phyloP scores from a whole-genome alignment of 2,329 filamentous ascomycete genomes.

The Colletotrichum liaoningense region DNA sequence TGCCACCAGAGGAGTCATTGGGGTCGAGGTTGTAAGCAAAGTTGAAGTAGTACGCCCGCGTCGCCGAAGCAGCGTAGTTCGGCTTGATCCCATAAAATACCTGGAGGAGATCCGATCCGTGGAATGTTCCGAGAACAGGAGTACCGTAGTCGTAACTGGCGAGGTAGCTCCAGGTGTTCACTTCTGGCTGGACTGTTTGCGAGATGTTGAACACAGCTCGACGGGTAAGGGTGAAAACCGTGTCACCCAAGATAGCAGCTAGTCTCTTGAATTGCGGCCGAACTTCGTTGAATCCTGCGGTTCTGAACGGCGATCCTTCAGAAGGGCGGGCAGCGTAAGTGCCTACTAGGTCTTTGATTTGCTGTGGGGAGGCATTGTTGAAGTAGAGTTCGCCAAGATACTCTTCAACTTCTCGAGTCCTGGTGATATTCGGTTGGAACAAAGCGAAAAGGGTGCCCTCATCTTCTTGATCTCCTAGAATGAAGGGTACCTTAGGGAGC shows the following conservation, averaged over 20 bases:
- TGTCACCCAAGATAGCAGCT: conserved; percentile 71
- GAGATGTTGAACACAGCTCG: conserved; percentile 58
- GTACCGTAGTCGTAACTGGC: conserved; percentile 68
- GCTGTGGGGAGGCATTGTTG: conserved; percentile 40
- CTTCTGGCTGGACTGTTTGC: conserved; percentile 51
- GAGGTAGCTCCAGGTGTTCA: conserved; percentile 71
- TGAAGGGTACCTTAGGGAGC: conserved; percentile 70
- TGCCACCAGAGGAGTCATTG: conserved; percentile 54
- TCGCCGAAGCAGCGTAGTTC: conserved; percentile 58
- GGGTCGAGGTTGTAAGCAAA: conserved; percentile 70
- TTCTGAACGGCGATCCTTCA: conserved; percentile 71
- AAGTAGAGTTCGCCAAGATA: conserved; percentile 66
- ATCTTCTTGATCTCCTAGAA: conserved; percentile 73
- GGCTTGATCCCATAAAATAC: conserved; percentile 63
- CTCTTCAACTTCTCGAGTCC: conserved; percentile 56
- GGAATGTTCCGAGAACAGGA: conserved; percentile 72
- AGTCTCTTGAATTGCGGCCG: conserved; percentile 75
- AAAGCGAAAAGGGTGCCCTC: conserved; percentile 74
- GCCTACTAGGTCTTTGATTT: conserved; percentile 60
- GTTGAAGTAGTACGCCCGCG: conserved; percentile 67
- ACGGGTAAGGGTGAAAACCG: conserved; percentile 60
- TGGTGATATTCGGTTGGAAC: conserved; percentile 69
- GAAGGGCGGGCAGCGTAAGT: conserved; percentile 63
- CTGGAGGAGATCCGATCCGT: conserved; percentile 67
- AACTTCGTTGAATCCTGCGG: conserved; percentile 65